phyloP scores from a whole-genome alignment of 805 yeast genomes.

The Candida nanaspora region DNA sequence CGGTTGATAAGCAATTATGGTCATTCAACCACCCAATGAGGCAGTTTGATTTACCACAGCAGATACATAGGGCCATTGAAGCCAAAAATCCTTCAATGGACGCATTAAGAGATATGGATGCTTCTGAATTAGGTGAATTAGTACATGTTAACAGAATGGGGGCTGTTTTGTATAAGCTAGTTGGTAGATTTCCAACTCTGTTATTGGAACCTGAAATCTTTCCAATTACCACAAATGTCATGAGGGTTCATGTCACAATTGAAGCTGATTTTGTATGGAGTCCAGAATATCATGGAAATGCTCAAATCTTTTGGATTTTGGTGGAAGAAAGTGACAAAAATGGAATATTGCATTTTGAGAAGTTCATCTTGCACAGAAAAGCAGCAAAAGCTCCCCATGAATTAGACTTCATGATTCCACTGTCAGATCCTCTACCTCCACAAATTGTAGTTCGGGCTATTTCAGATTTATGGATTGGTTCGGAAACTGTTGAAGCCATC shows the following conservation, averaged over 20 bases:
- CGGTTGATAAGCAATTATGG: constrained; percentile 84
- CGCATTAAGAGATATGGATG: constrained; percentile 60
- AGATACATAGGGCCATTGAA: constrained; percentile 54
- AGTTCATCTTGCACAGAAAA: constrained; percentile 57
- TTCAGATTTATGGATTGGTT: constrained; percentile 87
- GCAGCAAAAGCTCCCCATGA: constrained; percentile 53
- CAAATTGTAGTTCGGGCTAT: constrained; percentile 75
- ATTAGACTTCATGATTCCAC: constrained; percentile 88
- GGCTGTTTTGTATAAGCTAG: constrained; percentile 43
- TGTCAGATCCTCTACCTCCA: constrained; percentile 82
- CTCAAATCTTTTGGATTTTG: constrained; percentile 86
- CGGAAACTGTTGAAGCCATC: constrained; percentile 67
- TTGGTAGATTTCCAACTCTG: constrained; percentile 70
- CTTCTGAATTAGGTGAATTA: constrained; percentile 79
- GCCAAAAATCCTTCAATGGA: constrained; percentile 65
- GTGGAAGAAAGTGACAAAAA: constrained; percentile 81
- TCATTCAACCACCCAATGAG: constrained; percentile 82
- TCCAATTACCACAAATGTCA: constrained; percentile 82
- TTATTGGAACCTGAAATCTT: constrained; percentile 74
- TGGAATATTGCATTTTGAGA: constrained; percentile 74
- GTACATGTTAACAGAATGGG: constrained; percentile 83
- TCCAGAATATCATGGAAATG: constrained; percentile 67
- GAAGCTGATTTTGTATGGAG: constrained; percentile 87
- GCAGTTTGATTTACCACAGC: constrained; percentile 76
- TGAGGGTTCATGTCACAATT: constrained; percentile 67